A percentile compares a stretch with the other conserved stretches of the same genome.
Conservation (phyloP, 108 stramenopile species). For the Nitzschia sp. region DNA sequence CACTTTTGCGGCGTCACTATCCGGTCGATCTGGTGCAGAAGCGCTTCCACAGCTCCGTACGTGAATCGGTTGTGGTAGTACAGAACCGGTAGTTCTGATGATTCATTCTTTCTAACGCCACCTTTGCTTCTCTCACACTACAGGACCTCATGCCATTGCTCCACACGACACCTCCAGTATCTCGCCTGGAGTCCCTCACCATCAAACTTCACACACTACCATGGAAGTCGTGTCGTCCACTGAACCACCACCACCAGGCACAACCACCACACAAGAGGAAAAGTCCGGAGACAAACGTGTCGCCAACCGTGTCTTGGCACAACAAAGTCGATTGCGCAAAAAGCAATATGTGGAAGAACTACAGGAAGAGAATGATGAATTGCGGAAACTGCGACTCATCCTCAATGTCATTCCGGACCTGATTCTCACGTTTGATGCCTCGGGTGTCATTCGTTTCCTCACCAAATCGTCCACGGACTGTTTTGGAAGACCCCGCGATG, state of each 20-base stretch:
- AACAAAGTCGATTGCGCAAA: constrained; percentile 90
- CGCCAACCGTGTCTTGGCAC: constrained; percentile 87
- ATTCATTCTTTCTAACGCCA: too few species aligned
- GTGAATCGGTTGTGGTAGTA: too few species aligned
- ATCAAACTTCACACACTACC: too few species aligned
- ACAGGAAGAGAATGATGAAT: constrained; percentile 78
- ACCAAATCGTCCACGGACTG: constrained; percentile 64
- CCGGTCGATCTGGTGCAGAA: background rate
- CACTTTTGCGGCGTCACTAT: too few species aligned
- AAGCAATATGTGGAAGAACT: constrained; percentile 93
- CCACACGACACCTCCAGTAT: too few species aligned
- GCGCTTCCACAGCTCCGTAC: too few species aligned
- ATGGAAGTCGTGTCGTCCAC: too few species aligned
- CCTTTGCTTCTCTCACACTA: too few species aligned
- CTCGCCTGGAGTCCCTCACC: too few species aligned
- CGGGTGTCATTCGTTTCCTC: constrained; percentile 73
- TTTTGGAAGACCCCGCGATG: constrained; percentile 41
- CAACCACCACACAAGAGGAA: constrained; percentile 37
- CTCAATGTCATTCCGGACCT: constrained; percentile 79
- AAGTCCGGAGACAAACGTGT: constrained; percentile 79
- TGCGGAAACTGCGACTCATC: constrained; percentile 79
- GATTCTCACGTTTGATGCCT: constrained; percentile 82
- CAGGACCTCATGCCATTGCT: too few species aligned
- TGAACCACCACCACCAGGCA: too few species aligned
- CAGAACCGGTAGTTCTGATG: too few species aligned